Evolutionary conservation across 23 red algal species (phyloP).

Genomic region (Gracilaria gracilis): DNA sequence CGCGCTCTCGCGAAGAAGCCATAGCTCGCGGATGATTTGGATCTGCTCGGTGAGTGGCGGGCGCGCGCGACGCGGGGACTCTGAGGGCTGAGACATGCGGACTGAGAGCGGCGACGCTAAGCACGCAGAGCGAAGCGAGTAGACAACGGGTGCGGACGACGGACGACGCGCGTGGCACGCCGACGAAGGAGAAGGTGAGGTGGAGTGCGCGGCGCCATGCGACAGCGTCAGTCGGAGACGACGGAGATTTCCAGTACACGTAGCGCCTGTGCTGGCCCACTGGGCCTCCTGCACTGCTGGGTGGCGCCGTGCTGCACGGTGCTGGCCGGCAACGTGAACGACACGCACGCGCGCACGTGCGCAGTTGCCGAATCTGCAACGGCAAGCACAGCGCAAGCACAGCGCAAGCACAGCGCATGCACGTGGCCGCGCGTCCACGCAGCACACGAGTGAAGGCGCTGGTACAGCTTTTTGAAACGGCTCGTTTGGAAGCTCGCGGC

Average conservation of each 20-base stretch:
- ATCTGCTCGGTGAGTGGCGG: slow-evolving; percentile 61
- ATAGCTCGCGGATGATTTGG: slow-evolving; percentile 82
- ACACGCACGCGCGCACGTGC: background rate
- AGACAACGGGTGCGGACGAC: too few relatives aligned
- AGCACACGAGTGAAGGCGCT: background rate
- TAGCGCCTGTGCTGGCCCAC: too few relatives aligned
- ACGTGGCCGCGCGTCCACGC: background rate
- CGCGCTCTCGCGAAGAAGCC: slow-evolving; percentile 81
- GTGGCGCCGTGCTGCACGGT: too few relatives aligned
- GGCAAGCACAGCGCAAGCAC: background rate
- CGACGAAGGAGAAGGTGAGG: background rate
- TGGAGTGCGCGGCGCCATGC: background rate
- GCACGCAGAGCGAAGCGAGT: background rate
- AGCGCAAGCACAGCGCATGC: background rate
- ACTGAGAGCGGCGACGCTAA: background rate
- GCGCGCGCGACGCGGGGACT: slow-evolving; percentile 58
- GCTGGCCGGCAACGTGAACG: background rate
- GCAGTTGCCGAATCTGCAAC: too few relatives aligned
- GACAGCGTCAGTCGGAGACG: background rate
- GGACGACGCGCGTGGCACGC: too few relatives aligned
- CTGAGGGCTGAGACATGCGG: background rate
- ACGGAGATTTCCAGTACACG: background rate
- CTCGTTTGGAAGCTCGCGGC: background rate
- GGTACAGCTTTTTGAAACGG: background rate
- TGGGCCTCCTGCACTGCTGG: too few relatives aligned